Evolutionary conservation across 805 yeast species (phyloP).

Genomic region (Candida coleopterorum): DNA sequence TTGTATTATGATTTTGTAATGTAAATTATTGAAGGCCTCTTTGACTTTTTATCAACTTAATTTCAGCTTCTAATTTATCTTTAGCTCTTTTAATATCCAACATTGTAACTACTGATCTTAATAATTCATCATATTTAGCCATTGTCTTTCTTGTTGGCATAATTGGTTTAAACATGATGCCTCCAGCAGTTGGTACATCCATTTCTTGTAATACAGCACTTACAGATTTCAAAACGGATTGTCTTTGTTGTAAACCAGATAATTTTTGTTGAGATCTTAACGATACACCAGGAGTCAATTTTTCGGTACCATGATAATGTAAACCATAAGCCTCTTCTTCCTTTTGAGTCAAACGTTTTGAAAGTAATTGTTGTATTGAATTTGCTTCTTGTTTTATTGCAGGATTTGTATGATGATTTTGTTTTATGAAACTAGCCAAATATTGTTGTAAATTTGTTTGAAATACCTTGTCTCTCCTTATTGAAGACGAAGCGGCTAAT

Average conservation of each 20-base stretch:
- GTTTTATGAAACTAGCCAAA: slow-evolving; percentile 32
- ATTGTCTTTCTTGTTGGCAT: slow-evolving; percentile 83
- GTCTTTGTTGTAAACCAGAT: slow-evolving; percentile 48
- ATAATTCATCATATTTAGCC: slow-evolving; percentile 69
- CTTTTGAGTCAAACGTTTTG: slow-evolving; percentile 58
- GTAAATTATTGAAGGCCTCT: slow-evolving; percentile 24
- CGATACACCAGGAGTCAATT: slow-evolving; percentile 73
- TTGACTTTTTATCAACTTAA: slow-evolving; percentile 38
- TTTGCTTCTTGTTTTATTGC: slow-evolving; percentile 31
- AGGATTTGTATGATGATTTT: slow-evolving; percentile 21
- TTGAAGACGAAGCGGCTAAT: slow-evolving; percentile 50
- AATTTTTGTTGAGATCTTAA: slow-evolving; percentile 61
- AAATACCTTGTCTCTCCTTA: slow-evolving; percentile 36
- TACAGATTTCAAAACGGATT: slow-evolving; percentile 71
- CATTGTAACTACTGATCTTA: slow-evolving; percentile 63
- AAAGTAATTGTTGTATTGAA: slow-evolving; percentile 40
- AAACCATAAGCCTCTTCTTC: slow-evolving; percentile 87
- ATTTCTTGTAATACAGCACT: slow-evolving; percentile 71
- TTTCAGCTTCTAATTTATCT: slow-evolving; percentile 84
- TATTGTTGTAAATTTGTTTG: slow-evolving; percentile 45
- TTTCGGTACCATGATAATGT: slow-evolving; percentile 64
- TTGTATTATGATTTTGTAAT: slow-evolving; percentile 6
- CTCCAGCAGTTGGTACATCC: slow-evolving; percentile 59
- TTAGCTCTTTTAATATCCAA: slow-evolving; percentile 81
- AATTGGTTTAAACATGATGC: slow-evolving; percentile 60